These are phyloP conservation scores for Candida tallmaniae DNA, from an alignment of 805 yeast genomes.

Conservation along the genomic window DNA sequence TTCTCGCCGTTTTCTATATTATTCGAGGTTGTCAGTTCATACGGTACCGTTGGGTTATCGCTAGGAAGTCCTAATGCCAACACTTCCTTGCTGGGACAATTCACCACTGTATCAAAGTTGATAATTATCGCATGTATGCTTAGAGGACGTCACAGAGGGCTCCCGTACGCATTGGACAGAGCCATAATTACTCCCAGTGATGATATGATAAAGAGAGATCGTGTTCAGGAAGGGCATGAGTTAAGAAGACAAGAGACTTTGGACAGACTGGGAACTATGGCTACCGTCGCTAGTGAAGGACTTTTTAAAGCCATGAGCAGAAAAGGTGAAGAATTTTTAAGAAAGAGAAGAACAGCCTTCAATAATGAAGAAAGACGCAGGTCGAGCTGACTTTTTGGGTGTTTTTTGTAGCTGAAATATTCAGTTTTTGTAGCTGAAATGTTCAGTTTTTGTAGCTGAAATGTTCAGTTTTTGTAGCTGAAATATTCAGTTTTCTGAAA, in stretches of 20 bases:
- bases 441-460: no score
- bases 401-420: no score
- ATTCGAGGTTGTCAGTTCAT: conserved; percentile 90
- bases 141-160: conserved; percentile 94
- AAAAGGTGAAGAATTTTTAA: conserved; percentile 10
- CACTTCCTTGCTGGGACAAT: conserved; percentile 71
- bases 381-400: no score
- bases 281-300: conserved; percentile 6
- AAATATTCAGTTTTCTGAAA: no score
- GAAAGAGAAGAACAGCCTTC: conserved; percentile 2
- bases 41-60: conserved; percentile 94
- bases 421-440: no score
- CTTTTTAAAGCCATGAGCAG: conserved; percentile 11
- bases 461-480: no score
- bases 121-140: conserved; percentile 86
- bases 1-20: conserved; percentile 69
- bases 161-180: conserved; percentile 89
- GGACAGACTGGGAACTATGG: conserved; percentile 16
- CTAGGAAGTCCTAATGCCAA: conserved; percentile 69
- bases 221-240: conserved; percentile 51
- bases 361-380: background rate
- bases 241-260: conserved; percentile 25
- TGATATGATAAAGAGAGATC: conserved; percentile 57
- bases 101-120: conserved; percentile 69
- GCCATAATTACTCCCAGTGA: conserved; percentile 85